phyloP scores from a whole-genome alignment of 257 asterid species.

The Forsythia viridissima region DNA sequence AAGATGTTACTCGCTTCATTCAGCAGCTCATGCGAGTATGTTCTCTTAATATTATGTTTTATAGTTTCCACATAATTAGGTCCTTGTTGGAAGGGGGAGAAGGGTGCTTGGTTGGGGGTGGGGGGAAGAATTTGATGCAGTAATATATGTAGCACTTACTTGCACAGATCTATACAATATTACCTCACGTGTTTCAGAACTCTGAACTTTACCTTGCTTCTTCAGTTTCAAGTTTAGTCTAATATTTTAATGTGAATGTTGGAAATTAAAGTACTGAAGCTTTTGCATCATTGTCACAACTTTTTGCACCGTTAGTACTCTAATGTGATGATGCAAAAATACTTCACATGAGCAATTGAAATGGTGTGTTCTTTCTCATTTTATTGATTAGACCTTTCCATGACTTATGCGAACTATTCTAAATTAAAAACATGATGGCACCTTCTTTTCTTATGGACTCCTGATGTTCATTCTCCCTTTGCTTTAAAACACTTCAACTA shows the following conservation, averaged over 20 bases:
- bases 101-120: background rate
- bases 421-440: background rate
- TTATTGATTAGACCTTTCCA: conserved; percentile 3
- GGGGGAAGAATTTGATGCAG: background rate
- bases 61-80: background rate
- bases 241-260: background rate
- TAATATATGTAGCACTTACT: background rate
- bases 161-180: background rate
- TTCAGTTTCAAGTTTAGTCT: conserved; percentile 1
- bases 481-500: background rate
- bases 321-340: background rate
- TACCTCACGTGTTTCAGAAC: background rate
- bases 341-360: conserved; percentile 3
- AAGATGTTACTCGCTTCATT: conserved; percentile 81
- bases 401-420: conserved; percentile 7
- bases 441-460: background rate
- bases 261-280: background rate
- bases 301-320: conserved; percentile 3
- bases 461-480: background rate
- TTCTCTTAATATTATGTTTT: conserved; percentile 22
- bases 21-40: conserved; percentile 93
- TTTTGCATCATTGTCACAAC: background rate
- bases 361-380: conserved; percentile 6
- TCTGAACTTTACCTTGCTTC: background rate
- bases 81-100: background rate